Evolutionary conservation across 1,284 basidiomycete genomes (phyloP).

Genomic region (Gymnopus androsaceus): DNA sequence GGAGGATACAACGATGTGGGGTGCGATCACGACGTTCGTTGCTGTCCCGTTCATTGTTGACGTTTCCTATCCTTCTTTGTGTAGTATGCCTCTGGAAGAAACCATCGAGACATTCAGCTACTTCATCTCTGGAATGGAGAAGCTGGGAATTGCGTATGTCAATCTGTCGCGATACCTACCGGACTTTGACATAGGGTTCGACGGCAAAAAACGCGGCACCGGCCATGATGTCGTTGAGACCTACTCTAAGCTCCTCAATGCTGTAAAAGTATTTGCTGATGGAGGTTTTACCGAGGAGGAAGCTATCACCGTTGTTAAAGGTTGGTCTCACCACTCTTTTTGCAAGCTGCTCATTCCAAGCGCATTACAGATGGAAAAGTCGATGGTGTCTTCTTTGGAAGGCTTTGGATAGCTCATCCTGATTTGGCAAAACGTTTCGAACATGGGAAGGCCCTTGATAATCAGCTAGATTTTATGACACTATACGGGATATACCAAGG

Average conservation of each 20-base stretch:
- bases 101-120: conserved; percentile 26
- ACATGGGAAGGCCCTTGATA: conserved; percentile 22
- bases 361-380: conserved; percentile 11
- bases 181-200: background rate
- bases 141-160: conserved; percentile 25
- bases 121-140: conserved; percentile 24
- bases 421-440: conserved; percentile 26
- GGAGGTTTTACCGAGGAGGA: conserved; percentile 25
- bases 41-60: background rate
- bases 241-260: conserved; percentile 27
- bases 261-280: conserved; percentile 24
- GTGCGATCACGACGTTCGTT: conserved; percentile 25
- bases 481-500: conserved; percentile 6
- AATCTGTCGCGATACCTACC: background rate
- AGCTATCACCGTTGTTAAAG: conserved; percentile 21
- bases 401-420: conserved; percentile 27
- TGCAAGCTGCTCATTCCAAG: background rate
- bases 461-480: conserved; percentile 11
- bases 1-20: conserved; percentile 50
- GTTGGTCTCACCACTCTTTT: background rate
- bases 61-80: background rate
- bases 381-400: conserved; percentile 24
- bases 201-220: conserved; percentile 25
- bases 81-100: conserved; percentile 22
- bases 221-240: conserved; percentile 28